Percentiles rank a stretch among this genome's conserved stretches.
phyloP scores from a whole-genome alignment of 202 grass and related monocot genomes.

The Zizania palustris region DNA sequence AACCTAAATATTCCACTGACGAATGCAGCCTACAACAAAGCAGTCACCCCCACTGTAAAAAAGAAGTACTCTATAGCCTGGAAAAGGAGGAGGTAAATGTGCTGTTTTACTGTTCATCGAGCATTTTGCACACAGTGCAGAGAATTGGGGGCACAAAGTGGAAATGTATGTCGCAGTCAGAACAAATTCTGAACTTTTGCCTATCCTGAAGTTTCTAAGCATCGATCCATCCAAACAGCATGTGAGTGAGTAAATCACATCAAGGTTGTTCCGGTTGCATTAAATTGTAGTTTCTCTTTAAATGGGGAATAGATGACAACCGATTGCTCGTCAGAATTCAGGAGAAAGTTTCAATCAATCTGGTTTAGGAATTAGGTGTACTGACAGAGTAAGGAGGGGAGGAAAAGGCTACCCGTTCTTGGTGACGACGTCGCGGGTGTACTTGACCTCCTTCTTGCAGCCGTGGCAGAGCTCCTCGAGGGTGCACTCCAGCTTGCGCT shows the following conservation, averaged over 20 bases:
- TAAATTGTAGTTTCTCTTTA: neutral
- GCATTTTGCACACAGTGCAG: constrained; percentile 31
- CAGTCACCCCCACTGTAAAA: constrained; percentile 44
- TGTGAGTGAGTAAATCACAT: constrained; percentile 9
- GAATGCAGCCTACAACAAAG: constrained; percentile 46
- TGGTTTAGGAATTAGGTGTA: constrained; percentile 23
- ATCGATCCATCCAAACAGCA: constrained; percentile 22
- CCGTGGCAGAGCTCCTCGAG: constrained; percentile 89
- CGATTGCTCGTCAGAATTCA: constrained; percentile 31
- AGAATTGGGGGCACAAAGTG: constrained; percentile 30
- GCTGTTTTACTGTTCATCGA: constrained; percentile 36
- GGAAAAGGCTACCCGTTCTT: constrained; percentile 62
- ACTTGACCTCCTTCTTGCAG: constrained; percentile 87
- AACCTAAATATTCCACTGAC: constrained; percentile 49
- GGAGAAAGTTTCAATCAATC: constrained; percentile 30
- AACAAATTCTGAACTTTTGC: constrained; percentile 43
- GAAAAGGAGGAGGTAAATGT: constrained; percentile 41
- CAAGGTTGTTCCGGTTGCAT: constrained; percentile 16
- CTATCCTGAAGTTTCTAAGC: constrained; percentile 36
- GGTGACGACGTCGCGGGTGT: constrained; percentile 68
- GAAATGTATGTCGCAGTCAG: constrained; percentile 45
- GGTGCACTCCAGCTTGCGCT: constrained; percentile 83
- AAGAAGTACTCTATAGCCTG: constrained; percentile 29
- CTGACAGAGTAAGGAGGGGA: neutral
- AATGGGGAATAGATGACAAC: neutral